These are phyloP conservation scores for Silene conica DNA, from an alignment of 148 eudicot species.

Conservation along the genomic window DNA sequence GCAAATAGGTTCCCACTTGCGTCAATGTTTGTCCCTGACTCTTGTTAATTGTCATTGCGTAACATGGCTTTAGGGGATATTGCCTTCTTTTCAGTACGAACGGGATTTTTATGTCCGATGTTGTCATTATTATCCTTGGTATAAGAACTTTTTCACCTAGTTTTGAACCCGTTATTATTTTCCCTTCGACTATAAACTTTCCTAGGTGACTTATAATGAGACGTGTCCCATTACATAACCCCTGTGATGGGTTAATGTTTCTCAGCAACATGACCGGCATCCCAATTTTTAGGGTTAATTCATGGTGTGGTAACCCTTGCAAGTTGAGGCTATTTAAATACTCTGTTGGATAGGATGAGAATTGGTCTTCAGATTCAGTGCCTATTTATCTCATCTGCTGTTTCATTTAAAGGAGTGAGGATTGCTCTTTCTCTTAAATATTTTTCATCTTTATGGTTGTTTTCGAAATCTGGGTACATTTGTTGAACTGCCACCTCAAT, in stretches of 20 bases:
- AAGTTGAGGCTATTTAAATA: not conserved
- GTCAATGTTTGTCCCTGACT: too few relatives aligned
- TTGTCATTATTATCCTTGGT: not conserved
- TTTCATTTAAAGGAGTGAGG: too few relatives aligned
- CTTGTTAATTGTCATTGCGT: too few relatives aligned
- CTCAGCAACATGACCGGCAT: constrained; percentile 8
- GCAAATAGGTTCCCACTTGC: too few relatives aligned
- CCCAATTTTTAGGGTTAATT: not conserved
- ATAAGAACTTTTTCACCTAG: not conserved
- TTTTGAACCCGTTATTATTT: not conserved
- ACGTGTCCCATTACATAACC: constrained; percentile 12
- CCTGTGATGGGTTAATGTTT: constrained; percentile 14
- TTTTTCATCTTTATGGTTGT: too few relatives aligned
- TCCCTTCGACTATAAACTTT: not conserved
- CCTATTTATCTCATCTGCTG: too few relatives aligned
- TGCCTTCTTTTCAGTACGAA: too few relatives aligned
- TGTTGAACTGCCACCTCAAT: not conserved
- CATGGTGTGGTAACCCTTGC: not conserved
- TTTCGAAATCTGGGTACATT: too few relatives aligned
- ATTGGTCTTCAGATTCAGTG: not conserved
- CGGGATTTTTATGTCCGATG: not conserved
- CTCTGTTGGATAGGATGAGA: not conserved
- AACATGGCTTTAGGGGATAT: too few relatives aligned
- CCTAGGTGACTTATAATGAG: not conserved
- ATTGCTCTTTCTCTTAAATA: too few relatives aligned